phyloP scores from a whole-genome alignment of 2,329 filamentous ascomycete genomes.

The Coniochaeta sp. region DNA sequence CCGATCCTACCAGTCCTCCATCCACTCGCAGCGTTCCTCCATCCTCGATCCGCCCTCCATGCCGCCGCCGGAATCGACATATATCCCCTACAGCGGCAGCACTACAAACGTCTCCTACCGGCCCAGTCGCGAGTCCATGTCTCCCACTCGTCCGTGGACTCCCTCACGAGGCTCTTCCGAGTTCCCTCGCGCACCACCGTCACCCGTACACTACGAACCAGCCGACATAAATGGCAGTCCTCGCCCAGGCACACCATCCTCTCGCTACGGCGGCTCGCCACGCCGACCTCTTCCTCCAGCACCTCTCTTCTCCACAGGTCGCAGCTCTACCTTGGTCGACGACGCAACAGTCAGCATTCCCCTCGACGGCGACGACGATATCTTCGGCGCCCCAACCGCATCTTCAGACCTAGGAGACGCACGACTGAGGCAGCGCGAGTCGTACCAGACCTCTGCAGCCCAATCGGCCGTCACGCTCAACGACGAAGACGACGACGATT shows the following conservation, averaged over 20 bases:
- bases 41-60: slow-evolving; percentile 53
- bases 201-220: slow-evolving; percentile 71
- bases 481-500: slow-evolving; percentile 27
- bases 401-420: slow-evolving; percentile 43
- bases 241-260: slow-evolving; percentile 82
- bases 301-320: slow-evolving; percentile 65
- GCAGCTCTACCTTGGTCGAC: slow-evolving; percentile 49
- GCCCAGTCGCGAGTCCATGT: slow-evolving; percentile 31
- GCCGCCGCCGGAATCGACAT: slow-evolving; percentile 56
- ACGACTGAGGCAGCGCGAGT: slow-evolving; percentile 36
- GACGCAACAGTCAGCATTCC: slow-evolving; percentile 69
- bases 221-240: slow-evolving; percentile 84
- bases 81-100: slow-evolving; percentile 46
- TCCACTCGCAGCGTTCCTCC: slow-evolving; percentile 39
- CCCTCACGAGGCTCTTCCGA: slow-evolving; percentile 48
- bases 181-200: slow-evolving; percentile 63
- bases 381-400: slow-evolving; percentile 52
- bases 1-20: slow-evolving; percentile 45
- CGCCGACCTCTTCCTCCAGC: slow-evolving; percentile 73
- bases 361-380: slow-evolving; percentile 59
- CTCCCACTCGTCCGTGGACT: slow-evolving; percentile 53
- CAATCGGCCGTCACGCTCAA: slow-evolving; percentile 48
- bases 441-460: slow-evolving; percentile 35
- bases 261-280: slow-evolving; percentile 80
- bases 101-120: slow-evolving; percentile 39